Evolutionary conservation across 2,329 filamentous ascomycete species (phyloP).

Genomic region (Fusarium oxysporum): DNA sequence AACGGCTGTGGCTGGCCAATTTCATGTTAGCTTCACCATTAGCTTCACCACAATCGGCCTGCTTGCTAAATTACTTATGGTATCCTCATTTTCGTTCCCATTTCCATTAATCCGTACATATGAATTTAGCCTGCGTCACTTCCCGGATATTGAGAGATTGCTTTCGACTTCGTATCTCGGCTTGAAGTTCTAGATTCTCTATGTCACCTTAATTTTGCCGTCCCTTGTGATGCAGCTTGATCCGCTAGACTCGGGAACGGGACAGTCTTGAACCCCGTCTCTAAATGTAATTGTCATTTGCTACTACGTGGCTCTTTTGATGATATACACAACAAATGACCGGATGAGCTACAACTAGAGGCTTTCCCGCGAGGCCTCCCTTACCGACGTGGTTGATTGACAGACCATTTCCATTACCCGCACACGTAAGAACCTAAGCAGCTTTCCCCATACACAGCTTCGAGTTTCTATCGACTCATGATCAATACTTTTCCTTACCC

Average conservation of each 20-base stretch:
- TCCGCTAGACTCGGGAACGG: neutral
- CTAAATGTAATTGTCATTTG: neutral
- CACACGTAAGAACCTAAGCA: neutral
- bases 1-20: conserved; percentile 24
- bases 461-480: neutral
- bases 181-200: neutral
- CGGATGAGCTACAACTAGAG: neutral
- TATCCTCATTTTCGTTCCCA: neutral
- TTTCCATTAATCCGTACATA: neutral
- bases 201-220: neutral
- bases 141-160: neutral
- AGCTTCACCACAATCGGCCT: neutral
- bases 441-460: neutral
- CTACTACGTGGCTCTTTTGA: neutral
- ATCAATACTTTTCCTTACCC: conserved; percentile 17
- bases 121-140: conserved; percentile 13
- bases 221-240: neutral
- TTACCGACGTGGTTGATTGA: neutral
- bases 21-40: neutral
- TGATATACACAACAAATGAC: neutral
- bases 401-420: neutral
- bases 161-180: neutral
- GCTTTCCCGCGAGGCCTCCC: neutral
- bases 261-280: neutral
- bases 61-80: neutral